Evolutionary conservation across 2,329 filamentous ascomycete genomes (phyloP), one percentile per base, ranked within the genome.

Genomic region (Byssoonygena ceratinophila): DNA sequence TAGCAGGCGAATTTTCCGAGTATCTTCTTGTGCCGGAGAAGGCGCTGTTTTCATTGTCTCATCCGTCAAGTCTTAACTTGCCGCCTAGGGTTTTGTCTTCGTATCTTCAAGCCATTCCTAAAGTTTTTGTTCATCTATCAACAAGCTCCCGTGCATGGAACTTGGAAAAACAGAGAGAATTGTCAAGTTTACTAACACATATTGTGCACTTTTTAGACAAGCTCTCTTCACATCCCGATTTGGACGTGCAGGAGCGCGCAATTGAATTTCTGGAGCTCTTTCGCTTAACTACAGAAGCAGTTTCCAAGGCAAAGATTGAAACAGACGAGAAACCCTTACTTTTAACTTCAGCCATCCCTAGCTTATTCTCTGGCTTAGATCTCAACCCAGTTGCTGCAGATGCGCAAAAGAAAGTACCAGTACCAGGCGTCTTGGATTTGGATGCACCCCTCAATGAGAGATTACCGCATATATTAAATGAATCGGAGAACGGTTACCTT

Each of bases 201-300:
- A 81, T 96, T 5, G 79, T 94, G 18, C 81, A 92, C 64, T 84
- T 87, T 45, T 73, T 95, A 20, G 90, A 97, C 61, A 80, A 83
- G 0, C 69, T 97, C 14, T 81, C 83, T 0, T 76, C 83, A 37
- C 88, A 97, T 65, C 90, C 91, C 0, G 87, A 83, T 61, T 76
- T 98, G 1, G 92, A 98, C 65, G 89, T 98, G 2, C 92, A 98
- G 69, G 92, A 97, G 67, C 81, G 92, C 53, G 85, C 90, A 2
- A 90, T 96, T 1, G 90, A 96, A 64, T 94, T 95, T 60, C 78
- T 89, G 0, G 92, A 98, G 65, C 76, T 97, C 11, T 80, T 97
- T 62, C 88, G 88, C 54, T 75, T 98, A 41, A 88, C 87, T 1
- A 82, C 83, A 1, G 92, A 98, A 70, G 89, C 91, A 37, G 58